A percentile compares a stretch with the other conserved stretches of the same genome.
phyloP scores from a whole-genome alignment of 306 rosid species.

The Myrica gale region DNA sequence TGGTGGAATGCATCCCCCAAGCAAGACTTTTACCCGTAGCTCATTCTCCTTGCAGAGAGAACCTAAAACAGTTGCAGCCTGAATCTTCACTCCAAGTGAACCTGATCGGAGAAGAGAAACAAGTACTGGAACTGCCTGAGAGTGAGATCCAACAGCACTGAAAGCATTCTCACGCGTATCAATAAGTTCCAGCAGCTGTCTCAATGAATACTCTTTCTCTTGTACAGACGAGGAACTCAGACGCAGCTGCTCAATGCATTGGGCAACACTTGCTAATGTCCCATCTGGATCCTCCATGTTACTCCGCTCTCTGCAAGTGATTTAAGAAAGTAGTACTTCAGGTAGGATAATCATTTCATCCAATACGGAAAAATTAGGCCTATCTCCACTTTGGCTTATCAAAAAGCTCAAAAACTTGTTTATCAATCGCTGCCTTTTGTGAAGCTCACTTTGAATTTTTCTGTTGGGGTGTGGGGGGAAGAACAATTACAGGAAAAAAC shows the following conservation, averaged over 20 bases:
- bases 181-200: slow-evolving; percentile 79
- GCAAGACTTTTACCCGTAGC: slow-evolving; percentile 91
- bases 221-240: slow-evolving; percentile 73
- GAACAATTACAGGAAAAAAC: background rate
- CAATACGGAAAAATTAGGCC: background rate
- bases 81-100: slow-evolving; percentile 88
- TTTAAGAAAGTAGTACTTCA: slow-evolving; percentile 26
- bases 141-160: slow-evolving; percentile 99
- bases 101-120: slow-evolving; percentile 99
- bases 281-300: slow-evolving; percentile 99
- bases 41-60: slow-evolving; percentile 95
- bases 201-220: slow-evolving; percentile 89
- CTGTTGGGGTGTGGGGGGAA: background rate
- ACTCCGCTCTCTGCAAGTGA: slow-evolving; percentile 72
- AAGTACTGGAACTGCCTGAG: slow-evolving; percentile 99
- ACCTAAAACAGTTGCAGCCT: slow-evolving; percentile 92
- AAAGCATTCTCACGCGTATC: slow-evolving; percentile 89
- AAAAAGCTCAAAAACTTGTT: slow-evolving; percentile 3
- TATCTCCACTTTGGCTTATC: background rate
- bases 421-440: background rate
- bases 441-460: background rate
- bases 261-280: slow-evolving; percentile 97
- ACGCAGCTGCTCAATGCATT: slow-evolving; percentile 96
- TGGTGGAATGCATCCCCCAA: slow-evolving; percentile 99
- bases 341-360: slow-evolving; percentile 8